Conservation (phyloP, 257 asterid species). For the Nicotiana undulata region DNA sequence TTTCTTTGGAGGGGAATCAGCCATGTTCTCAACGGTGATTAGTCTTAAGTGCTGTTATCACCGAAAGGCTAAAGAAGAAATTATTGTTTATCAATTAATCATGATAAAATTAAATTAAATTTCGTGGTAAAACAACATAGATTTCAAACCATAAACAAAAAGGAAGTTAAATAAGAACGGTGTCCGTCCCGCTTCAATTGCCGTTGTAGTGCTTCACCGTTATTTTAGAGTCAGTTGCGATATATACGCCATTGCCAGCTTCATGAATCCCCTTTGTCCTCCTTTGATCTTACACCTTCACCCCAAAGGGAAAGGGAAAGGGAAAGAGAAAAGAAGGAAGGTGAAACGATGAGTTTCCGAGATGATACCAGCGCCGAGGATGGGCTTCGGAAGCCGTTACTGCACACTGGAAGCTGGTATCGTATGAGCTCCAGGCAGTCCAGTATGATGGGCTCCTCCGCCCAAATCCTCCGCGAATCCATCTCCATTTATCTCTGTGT, state of each 20-base stretch:
- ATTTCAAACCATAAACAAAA: neutral
- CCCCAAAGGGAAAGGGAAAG: neutral
- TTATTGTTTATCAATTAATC: no score
- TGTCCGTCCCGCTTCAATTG: neutral
- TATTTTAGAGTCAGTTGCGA: neutral
- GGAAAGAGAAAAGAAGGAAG: neutral
- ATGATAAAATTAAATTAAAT: no score
- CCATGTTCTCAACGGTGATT: no score
- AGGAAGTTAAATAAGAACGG: neutral
- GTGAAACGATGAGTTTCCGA: slow-evolving; percentile 28
- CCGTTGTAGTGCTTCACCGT: neutral
- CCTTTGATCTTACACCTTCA: neutral
- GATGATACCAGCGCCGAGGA: slow-evolving; percentile 44
- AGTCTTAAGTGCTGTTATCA: no score
- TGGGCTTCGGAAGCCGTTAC: slow-evolving; percentile 74
- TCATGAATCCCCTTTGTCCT: neutral
- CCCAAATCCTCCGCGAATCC: slow-evolving; percentile 49
- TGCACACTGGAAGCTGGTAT: slow-evolving; percentile 93
- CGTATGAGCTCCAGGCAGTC: slow-evolving; percentile 58
- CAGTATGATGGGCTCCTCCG: slow-evolving; percentile 55
- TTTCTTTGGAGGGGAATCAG: no score
- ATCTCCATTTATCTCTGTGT: slow-evolving; percentile 74
- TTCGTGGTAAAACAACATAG: no score
- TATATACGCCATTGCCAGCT: neutral
- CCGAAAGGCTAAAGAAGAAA: no score